phyloP scores from a whole-genome alignment of 1,284 basidiomycete genomes.

The Ganoderma lingzhi region DNA sequence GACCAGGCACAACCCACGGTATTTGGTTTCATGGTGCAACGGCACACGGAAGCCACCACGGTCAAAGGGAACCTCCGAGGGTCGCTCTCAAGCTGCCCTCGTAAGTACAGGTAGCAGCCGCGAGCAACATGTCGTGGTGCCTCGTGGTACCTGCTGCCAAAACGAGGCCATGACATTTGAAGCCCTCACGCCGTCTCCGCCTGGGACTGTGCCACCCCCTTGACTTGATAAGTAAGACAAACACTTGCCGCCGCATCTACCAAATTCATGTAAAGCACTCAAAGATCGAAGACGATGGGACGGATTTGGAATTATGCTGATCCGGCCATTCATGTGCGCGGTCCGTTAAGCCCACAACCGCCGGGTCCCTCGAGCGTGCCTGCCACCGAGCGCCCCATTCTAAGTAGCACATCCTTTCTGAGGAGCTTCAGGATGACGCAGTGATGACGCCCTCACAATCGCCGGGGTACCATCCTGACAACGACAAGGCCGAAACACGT shows the following conservation, averaged over 20 bases:
- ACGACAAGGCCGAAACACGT: too few relatives aligned
- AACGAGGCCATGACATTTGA: background rate
- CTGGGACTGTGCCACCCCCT: background rate
- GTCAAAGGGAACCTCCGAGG: background rate
- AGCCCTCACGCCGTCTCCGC: too few relatives aligned
- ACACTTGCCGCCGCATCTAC: background rate
- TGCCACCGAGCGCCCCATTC: too few relatives aligned
- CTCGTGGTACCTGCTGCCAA: background rate
- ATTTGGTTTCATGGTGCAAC: background rate
- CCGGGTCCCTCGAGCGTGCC: too few relatives aligned
- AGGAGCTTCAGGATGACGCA: too few relatives aligned
- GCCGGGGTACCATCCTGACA: too few relatives aligned
- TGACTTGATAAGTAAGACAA: background rate
- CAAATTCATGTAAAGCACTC: background rate
- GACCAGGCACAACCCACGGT: background rate
- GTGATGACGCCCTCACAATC: too few relatives aligned
- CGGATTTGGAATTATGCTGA: background rate
- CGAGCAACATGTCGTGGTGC: too few relatives aligned
- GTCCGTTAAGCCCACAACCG: background rate
- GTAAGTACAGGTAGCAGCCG: too few relatives aligned
- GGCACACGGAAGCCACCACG: background rate
- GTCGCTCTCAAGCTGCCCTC: background rate
- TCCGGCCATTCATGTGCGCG: background rate
- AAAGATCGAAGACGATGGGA: background rate
- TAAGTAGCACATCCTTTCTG: too few relatives aligned